Base-by-base conservation (phyloP, 2,329 filamentous ascomycete genomes). In the Talaromyces sp. region DNA sequence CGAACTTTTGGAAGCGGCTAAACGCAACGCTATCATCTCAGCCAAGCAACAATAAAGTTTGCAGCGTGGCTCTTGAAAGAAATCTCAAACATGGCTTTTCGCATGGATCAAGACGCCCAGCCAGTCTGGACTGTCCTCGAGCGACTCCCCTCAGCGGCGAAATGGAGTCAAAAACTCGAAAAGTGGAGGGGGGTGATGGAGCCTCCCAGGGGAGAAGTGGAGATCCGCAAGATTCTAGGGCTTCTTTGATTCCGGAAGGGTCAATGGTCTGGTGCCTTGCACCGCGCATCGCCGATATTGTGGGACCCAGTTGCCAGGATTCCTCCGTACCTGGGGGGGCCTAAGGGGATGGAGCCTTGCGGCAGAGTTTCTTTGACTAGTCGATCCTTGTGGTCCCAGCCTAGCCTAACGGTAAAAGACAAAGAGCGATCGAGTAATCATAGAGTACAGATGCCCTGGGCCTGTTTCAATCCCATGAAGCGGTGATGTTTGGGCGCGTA, bases 361-460 rank as follows among this genome's bases (percentile, higher is more conserved):
- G 40, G 49, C 36, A 49, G 30, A 52, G 4, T 27, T 9, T 55
- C 45, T 42, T 36, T 48, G 52, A 47, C 45, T 50, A 50, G 51
- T 22, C 52, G 52, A 55, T 57, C 49, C 41, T 49, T 30, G 39
- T 49, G 49, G 54, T 22, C 48, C 40, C 51, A 42, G 47, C 53
- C 24, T 5, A 27, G 9, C 24, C n/a, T n/a, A n/a, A n/a, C n/a
- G n/a, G n/a, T n/a, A n/a, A n/a, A n/a, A n/a, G n/a, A n/a, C n/a
- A n/a, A n/a, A n/a, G n/a, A n/a, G n/a, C n/a, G n/a, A n/a, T n/a
- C n/a, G n/a, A n/a, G n/a, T n/a, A n/a, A n/a, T n/a, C n/a, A n/a
- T n/a, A n/a, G n/a, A n/a, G n/a, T n/a, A n/a, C n/a, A n/a, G n/a
- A n/a, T n/a, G n/a, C n/a, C n/a, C n/a, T n/a, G n/a, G n/a, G n/a